Base-by-base conservation (phyloP, 2,329 filamentous ascomycete genomes). In the Rutstroemia sp. region DNA sequence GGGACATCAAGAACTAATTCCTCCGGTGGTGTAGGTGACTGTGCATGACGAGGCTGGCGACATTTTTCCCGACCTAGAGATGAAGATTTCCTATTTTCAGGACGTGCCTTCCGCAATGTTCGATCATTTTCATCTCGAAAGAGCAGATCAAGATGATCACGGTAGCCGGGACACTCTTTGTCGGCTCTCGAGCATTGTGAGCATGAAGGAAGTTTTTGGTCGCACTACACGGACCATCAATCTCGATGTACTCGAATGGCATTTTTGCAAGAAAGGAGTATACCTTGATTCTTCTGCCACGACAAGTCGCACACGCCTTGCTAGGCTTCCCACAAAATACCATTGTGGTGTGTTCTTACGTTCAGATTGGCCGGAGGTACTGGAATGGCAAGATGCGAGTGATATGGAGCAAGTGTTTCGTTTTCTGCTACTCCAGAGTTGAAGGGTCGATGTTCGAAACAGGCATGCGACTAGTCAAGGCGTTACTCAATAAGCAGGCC, bases 51-150 rank as follows among this genome's bases (percentile, higher is more conserved):
- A 19, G 41, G 18, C 18, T 21, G 41, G 14, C 18, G 30, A 34
- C 30, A 10, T 9, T 12, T 34, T 34, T 34, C 30, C 30, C 30
- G 30, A 9, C 30, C 12, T 19, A 8, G 14, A n/a, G 14, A 23
- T 19, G 12, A 1, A 2, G n/a, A 41, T 41, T 41, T 27, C 12
- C 12, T 9, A 3, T 34, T 34, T 12, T 4, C 12, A 5, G 30
- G 30, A 34, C 30, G 30, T 12, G 75, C 78, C 68, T 79, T 80
- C 59, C 75, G 74, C 58, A 79, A 77, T 55, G 80, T 78, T 65
- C 78, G 77, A 23, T 73, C 75, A 63, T 77, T 81, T 66, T 81
- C 78, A 65, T 82, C 77, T 45, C 78, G 75, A 62, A 81, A 81
- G 75, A 79, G 79, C 58, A 81, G 74, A 61, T 79, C 75, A 48